Percentiles rank a stretch among this genome's conserved stretches.
These are phyloP conservation scores for Asterophora lycoperdoides DNA, from an alignment of 768 basidiomycete species.

Conservation along the genomic window DNA sequence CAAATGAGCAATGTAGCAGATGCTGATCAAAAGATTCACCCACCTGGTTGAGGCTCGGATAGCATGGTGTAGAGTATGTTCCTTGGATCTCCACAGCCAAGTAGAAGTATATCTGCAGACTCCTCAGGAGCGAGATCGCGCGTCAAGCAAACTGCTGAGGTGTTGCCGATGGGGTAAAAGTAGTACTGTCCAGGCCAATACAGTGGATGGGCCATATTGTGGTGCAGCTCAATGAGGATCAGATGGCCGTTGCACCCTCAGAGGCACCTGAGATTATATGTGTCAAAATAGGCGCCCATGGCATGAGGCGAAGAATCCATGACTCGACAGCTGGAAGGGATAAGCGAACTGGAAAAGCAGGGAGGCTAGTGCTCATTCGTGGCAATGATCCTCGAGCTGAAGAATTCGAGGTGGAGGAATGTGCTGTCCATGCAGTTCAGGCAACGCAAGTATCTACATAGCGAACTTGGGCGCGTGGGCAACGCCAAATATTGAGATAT, in stretches of 20 bases:
- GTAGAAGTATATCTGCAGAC: slow-evolving; percentile 44
- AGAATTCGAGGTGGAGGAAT: too few species aligned
- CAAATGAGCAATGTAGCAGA: not conserved
- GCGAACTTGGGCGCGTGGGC: too few species aligned
- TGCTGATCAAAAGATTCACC: slow-evolving; percentile 5
- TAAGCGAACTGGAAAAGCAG: not conserved
- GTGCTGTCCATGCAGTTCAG: too few species aligned
- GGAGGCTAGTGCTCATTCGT: too few species aligned
- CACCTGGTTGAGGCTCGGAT: slow-evolving; percentile 24
- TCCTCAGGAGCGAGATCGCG: slow-evolving; percentile 44
- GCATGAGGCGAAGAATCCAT: not conserved
- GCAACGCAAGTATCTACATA: too few species aligned
- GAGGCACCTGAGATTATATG: not conserved
- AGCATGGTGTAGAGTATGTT: slow-evolving; percentile 48
- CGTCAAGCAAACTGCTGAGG: slow-evolving; percentile 47
- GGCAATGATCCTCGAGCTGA: too few species aligned
- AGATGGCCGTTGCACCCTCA: too few species aligned
- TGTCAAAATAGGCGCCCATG: not conserved
- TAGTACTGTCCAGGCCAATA: slow-evolving; percentile 40
- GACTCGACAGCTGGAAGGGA: not conserved
- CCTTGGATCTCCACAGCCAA: slow-evolving; percentile 56
- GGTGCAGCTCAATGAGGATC: not conserved
- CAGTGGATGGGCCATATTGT: slow-evolving; percentile 40
- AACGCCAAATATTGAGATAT: too few species aligned
- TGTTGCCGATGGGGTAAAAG: slow-evolving; percentile 61